Evolutionary conservation across 345 rosid genomes (phyloP).

Genomic region (Lumnitzera littorea): DNA sequence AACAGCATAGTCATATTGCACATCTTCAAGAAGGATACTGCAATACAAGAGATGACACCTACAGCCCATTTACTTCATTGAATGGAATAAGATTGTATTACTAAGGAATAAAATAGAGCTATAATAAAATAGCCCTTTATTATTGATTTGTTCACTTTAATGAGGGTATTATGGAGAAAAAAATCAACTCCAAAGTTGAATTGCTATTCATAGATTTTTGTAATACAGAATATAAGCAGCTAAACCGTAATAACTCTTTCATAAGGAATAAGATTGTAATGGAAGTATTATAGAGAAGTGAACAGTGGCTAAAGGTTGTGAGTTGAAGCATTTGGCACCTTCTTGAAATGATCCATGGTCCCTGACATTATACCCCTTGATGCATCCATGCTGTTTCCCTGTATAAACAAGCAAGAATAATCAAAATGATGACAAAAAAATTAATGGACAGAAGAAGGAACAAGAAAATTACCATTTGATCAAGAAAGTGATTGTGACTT

Average conservation of each 20-base stretch:
- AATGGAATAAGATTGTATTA: too few species aligned
- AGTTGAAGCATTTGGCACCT: constrained; percentile 28
- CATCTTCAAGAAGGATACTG: constrained; percentile 5
- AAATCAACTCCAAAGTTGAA: too few species aligned
- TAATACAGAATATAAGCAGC: too few species aligned
- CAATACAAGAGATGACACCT: background rate
- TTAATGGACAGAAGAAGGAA: background rate
- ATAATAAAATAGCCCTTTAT: too few species aligned
- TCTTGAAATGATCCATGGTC: constrained; percentile 78
- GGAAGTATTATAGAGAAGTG: too few species aligned
- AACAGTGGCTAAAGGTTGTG: background rate
- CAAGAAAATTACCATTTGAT: constrained; percentile 38
- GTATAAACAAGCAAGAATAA: constrained; percentile 16
- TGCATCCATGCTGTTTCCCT: constrained; percentile 86
- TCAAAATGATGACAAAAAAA: constrained; percentile 7
- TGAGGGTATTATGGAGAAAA: too few species aligned
- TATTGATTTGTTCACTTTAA: too few species aligned
- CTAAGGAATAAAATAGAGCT: too few species aligned
- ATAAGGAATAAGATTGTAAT: too few species aligned
- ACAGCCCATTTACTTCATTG: too few species aligned
- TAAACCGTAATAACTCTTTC: too few species aligned
- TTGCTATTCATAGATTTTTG: too few species aligned
- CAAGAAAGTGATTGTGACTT: constrained; percentile 77
- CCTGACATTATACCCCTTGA: constrained; percentile 85
- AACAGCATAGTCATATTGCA: constrained; percentile 1